phyloP scores from a whole-genome alignment of 768 basidiomycete genomes.

The Infundibulicybe gibba region DNA sequence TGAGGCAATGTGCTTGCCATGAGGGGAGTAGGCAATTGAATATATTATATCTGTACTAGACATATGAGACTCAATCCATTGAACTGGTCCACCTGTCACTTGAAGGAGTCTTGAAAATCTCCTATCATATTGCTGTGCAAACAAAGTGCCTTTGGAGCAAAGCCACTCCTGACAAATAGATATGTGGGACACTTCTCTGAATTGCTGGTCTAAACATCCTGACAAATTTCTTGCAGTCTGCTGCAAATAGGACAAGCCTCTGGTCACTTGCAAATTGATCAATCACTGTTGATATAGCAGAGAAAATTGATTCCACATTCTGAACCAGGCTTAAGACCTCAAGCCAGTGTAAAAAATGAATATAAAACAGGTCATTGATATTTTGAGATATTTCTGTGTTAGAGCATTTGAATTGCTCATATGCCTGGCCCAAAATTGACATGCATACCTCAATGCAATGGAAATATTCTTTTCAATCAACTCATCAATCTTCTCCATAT shows the following conservation, averaged over 20 bases:
- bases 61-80: slow-evolving; percentile 8
- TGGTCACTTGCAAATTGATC: background rate
- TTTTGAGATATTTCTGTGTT: background rate
- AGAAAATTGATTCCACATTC: background rate
- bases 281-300: background rate
- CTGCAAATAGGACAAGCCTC: background rate
- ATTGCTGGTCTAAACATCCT: slow-evolving; percentile 9
- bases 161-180: slow-evolving; percentile 21
- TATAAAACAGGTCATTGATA: slow-evolving; percentile 1
- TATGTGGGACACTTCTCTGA: slow-evolving; percentile 14
- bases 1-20: background rate
- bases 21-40: slow-evolving; percentile 12
- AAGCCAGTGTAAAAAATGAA: slow-evolving; percentile 11
- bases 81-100: background rate
- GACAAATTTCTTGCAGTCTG: slow-evolving; percentile 8
- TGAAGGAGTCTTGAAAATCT: background rate
- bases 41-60: slow-evolving; percentile 5
- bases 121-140: background rate
- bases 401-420: too few species aligned
- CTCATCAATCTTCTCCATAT: slow-evolving; percentile 12
- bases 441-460: slow-evolving; percentile 27
- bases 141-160: slow-evolving; percentile 7
- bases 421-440: slow-evolving; percentile 32
- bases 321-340: slow-evolving; percentile 10
- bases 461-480: slow-evolving; percentile 21